These are phyloP conservation scores for Ceratorhiza oryzae-sativae DNA, from an alignment of 1,284 basidiomycete genomes.

Conservation along the genomic window DNA sequence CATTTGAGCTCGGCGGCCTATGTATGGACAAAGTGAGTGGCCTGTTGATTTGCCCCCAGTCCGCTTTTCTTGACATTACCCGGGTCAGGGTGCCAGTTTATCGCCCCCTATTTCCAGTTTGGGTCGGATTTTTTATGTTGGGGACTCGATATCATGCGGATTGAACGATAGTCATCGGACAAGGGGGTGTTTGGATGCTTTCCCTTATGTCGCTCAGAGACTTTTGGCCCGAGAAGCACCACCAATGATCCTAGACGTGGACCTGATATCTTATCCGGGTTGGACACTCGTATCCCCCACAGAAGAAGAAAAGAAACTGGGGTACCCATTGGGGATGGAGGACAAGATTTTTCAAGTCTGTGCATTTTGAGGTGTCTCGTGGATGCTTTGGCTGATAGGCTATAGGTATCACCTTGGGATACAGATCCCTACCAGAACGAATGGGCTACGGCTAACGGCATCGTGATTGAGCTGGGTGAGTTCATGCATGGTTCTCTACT, in stretches of 20 bases:
- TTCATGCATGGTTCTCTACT: not conserved
- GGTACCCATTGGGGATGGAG: not conserved
- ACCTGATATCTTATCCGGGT: conserved; percentile 11
- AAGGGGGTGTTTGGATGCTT: conserved; percentile 4
- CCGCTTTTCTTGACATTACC: not conserved
- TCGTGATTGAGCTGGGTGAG: conserved; percentile 3
- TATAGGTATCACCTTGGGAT: conserved; percentile 1
- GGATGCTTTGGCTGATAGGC: not conserved
- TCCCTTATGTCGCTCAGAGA: conserved; percentile 7
- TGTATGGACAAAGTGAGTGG: not conserved
- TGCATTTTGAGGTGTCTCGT: not conserved
- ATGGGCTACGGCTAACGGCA: not conserved
- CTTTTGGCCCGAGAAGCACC: not conserved
- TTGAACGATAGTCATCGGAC: not conserved
- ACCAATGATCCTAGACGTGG: not conserved
- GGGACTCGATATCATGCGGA: conserved; percentile 8
- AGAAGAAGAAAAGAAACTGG: conserved; percentile 1
- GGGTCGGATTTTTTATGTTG: not conserved
- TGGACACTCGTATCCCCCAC: conserved; percentile 3
- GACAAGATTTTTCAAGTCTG: conserved; percentile 1
- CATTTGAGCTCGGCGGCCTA: not conserved
- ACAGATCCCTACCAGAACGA: not conserved
- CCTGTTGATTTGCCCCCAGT: too few relatives aligned
- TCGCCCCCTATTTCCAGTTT: not conserved
- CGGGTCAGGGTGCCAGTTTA: not conserved